Base-by-base conservation (phyloP, 1,284 basidiomycete species). In the Ceratobasidium theobromae region DNA sequence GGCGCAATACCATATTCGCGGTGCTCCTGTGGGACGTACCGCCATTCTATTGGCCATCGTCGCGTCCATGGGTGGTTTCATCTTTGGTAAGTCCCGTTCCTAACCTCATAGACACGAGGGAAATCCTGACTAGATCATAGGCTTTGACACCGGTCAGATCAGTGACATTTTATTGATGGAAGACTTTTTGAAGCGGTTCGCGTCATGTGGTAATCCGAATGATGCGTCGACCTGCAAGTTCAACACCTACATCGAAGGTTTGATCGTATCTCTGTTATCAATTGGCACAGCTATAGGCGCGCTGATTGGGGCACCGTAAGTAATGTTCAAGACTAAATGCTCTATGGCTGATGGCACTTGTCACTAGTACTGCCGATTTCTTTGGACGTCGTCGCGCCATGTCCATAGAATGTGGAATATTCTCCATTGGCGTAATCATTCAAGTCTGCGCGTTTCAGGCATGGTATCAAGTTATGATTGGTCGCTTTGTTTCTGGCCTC, bases 21-120 rank as follows among this genome's bases (percentile, higher is more conserved):
- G 58, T 38, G 48, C 58, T 28, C 72, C 76, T 18, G 75, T 75
- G 64, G 65, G 53, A 68, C 79, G 77, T 72, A 79, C 84, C 60
- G 81, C 88, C 67, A 82, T 90, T 73, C 79, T 84, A 76, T 78
- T 90, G 67, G 88, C 87, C 67, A 72, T 86, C 49, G 75, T 92
- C 30, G 87, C 88, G 45, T 86, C 84, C 60, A 89, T 91, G 83
- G 89, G 89, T 68, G 89, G 88, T 57, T 89, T 89, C 76, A 87
- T 90, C 70, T 88, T 89, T 71, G 86, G 86, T 68, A 76, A 77
- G 73, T 65, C 76, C 72, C 48, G 48, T 33, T 32, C 55, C 68
- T 40, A 18, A 53, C 25, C 52, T 65, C 54, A 48, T 30, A 41
- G 35, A 35, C 53, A 23, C 38, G 21, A 21, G 27, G 9, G 18